phyloP scores from a whole-genome alignment of 2,329 filamentous ascomycete genomes.

The Fusarium xyrophilum region DNA sequence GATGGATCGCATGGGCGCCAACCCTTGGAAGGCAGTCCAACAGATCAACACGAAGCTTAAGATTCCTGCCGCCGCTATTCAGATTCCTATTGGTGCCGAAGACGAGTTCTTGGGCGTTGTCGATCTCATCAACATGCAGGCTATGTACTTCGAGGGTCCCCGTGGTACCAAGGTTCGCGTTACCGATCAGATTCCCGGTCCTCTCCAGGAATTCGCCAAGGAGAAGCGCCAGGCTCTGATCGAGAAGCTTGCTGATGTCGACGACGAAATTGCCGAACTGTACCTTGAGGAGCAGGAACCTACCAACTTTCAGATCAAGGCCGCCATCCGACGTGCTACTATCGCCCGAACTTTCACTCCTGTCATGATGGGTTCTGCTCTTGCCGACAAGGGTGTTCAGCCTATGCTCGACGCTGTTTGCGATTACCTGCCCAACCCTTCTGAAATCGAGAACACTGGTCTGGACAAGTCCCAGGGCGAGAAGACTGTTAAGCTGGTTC shows the following conservation, averaged over 20 bases:
- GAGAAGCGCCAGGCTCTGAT: constrained; percentile 87
- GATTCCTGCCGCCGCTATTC: constrained; percentile 89
- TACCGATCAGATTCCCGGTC: constrained; percentile 82
- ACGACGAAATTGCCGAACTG: constrained; percentile 95
- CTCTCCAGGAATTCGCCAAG: constrained; percentile 75
- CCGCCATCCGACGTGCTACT: constrained; percentile 90
- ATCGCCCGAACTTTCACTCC: constrained; percentile 88
- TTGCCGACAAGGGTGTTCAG: constrained; percentile 94
- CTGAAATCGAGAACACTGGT: constrained; percentile 86
- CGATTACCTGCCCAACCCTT: constrained; percentile 92
- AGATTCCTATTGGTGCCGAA: constrained; percentile 92
- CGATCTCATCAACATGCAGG: constrained; percentile 89
- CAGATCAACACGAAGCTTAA: constrained; percentile 97
- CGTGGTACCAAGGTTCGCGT: constrained; percentile 79
- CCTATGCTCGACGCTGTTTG: constrained; percentile 96
- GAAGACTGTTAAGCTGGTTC: constrained; percentile 82
- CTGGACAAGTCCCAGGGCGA: constrained; percentile 83
- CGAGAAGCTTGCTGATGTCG: constrained; percentile 94
- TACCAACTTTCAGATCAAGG: constrained; percentile 83
- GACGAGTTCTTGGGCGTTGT: constrained; percentile 92
- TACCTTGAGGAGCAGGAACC: constrained; percentile 89
- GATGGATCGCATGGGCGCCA: constrained; percentile 99
- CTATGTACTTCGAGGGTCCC: constrained; percentile 88
- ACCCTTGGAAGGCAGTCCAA: constrained; percentile 96
- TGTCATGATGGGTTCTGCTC: constrained; percentile 93